phyloP scores from a whole-genome alignment of 192 early-diverging fungal species.

The Helicostylum pulchrum region DNA sequence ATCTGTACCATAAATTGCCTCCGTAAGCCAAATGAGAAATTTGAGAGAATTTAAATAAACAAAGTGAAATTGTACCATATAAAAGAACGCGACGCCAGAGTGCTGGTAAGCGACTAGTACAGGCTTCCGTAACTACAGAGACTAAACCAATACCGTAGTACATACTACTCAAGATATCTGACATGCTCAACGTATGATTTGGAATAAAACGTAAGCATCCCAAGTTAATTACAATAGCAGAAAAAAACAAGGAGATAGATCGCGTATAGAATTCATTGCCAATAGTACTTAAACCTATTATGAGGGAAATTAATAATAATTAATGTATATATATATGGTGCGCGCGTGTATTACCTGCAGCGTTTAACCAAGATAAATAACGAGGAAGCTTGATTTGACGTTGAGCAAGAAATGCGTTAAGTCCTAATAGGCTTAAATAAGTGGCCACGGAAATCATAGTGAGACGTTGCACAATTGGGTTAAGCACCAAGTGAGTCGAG shows the following conservation, averaged over 20 bases:
- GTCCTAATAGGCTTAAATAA: neutral
- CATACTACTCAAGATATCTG: slow-evolving; percentile 1
- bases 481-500: slow-evolving; percentile 15
- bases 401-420: slow-evolving; percentile 1
- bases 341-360: neutral
- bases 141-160: slow-evolving; percentile 5
- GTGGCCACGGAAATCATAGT: neutral
- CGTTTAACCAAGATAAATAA: neutral
- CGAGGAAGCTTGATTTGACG: slow-evolving; percentile 3
- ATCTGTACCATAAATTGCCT: neutral
- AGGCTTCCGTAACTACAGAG: neutral
- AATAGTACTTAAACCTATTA: neutral
- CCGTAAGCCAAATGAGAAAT: slow-evolving; percentile 12
- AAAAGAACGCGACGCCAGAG: neutral
- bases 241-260: slow-evolving; percentile 14
- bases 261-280: slow-evolving; percentile 1
- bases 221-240: neutral
- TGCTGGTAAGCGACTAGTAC: neutral
- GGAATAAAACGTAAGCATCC: neutral
- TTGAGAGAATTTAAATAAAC: neutral
- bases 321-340: neutral
- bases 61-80: neutral
- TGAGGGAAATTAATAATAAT: neutral
- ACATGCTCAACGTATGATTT: neutral
- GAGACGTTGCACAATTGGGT: slow-evolving; percentile 7